These are phyloP conservation scores for Quercus suber DNA, from an alignment of 306 rosid genomes.

Conservation along the genomic window DNA sequence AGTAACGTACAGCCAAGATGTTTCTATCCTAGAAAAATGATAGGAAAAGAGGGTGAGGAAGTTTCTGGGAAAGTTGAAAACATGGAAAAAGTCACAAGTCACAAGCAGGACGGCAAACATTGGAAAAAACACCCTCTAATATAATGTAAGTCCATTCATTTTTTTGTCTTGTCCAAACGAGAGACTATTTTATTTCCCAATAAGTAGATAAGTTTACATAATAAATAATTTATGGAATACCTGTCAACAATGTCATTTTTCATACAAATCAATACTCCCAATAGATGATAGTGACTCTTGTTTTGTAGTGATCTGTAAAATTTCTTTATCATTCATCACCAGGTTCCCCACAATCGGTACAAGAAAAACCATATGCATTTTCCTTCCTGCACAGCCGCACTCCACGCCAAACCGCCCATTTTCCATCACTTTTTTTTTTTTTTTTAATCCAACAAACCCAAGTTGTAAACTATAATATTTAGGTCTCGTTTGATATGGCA, in stretches of 20 bases:
- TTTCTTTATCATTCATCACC: not conserved
- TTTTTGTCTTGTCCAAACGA: not conserved
- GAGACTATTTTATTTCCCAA: not conserved
- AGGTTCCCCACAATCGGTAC: not conserved
- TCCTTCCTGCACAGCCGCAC: not conserved
- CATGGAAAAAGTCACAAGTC: not conserved
- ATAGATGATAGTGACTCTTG: not conserved
- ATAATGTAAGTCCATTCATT: not conserved
- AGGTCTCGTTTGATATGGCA: too few species aligned
- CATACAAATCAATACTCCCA: not conserved
- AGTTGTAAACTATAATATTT: too few species aligned
- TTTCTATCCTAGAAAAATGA: not conserved
- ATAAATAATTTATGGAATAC: not conserved
- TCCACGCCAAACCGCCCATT: conserved; percentile 5
- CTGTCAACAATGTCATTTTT: not conserved
- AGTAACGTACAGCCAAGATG: not conserved
- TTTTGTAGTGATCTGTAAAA: not conserved
- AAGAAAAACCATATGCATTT: not conserved
- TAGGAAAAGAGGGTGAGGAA: not conserved
- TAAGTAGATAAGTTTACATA: not conserved
- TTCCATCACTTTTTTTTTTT: not conserved
- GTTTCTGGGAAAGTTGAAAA: not conserved
- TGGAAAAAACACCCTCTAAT: not conserved
- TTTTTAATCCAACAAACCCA: not conserved
- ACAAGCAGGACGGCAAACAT: not conserved